Evolutionary conservation across 31 red algal species (phyloP), one percentile per base, ranked within the genome.

Genomic region (Endocladia muricata): DNA sequence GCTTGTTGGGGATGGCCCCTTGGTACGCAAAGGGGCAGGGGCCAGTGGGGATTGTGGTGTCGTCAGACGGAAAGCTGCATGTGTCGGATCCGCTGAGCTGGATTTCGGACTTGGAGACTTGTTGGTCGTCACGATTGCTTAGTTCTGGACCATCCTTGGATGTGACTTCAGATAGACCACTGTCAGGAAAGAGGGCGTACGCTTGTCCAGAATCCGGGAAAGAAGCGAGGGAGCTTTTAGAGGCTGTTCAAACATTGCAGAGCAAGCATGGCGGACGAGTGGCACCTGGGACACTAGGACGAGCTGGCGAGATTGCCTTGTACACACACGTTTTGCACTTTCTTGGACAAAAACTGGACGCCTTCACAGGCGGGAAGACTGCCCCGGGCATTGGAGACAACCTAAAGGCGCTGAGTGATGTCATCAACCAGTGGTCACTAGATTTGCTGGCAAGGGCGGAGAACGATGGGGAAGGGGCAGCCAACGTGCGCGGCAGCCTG

Each of bases 321-420:
- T 68, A 67, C 19, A 36, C 82, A 26, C 41, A 38, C 43, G 72
- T 51, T 4, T 44, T 85, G 17, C 26, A 73, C 2, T 85, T 52
- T 39, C 71, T 85, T 25, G 71, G 70, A 28, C 51, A 66, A 28
- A 21, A 61, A 40, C 42, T 85, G 3, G 62, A 57, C 34, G 70
- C 43, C 23, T 47, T 75, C 17, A 76, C 71, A 8, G 82, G 82
- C 11, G 71, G 71, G 13, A 40, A n/a, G 19, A 42, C 75, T 28
- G 51, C 43, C 54, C 49, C 82, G 36, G 82, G 82, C 9, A 68
- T 76, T 36, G 82, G 70, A 26, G 82, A 85, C 47, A 64, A 42
- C 17, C 71, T 75, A 22, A 62, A 55, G 6, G 44, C 38, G 37
- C 26, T 85, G 19, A 65, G 43, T 3, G 48, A 29, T 68, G 42